These are phyloP conservation scores for Zygosaccharomyces sapae DNA, from an alignment of 1,139 yeast genomes.

Conservation along the genomic window DNA sequence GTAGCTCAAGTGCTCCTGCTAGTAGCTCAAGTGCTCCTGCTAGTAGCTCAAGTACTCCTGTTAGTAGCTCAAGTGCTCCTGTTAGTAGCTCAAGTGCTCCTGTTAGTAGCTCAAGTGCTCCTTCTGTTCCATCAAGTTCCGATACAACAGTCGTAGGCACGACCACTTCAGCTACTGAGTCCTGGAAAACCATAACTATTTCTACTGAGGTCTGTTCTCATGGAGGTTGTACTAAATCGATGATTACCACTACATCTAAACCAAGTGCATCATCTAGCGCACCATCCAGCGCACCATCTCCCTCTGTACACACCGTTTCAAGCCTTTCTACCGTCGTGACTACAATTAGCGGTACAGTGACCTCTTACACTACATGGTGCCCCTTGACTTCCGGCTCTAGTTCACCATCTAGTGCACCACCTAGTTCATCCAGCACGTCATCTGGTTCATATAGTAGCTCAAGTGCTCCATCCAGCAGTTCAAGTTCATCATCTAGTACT, in stretches of 20 bases:
- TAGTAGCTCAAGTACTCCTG: too few species aligned
- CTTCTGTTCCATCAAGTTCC: neutral
- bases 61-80: too few species aligned
- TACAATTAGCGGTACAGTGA: constrained; percentile 14
- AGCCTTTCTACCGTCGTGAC: constrained; percentile 10
- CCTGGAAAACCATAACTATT: constrained; percentile 7
- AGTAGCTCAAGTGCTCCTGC: too few species aligned
- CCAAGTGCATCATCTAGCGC: neutral
- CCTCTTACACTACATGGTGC: constrained; percentile 41
- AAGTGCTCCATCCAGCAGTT: neutral
- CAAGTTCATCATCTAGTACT: neutral
- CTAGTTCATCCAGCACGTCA: neutral
- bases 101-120: neutral
- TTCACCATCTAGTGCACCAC: neutral
- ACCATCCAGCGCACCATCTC: constrained; percentile 6
- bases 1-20: too few species aligned
- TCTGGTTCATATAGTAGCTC: neutral
- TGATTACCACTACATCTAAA: constrained; percentile 3
- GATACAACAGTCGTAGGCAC: neutral
- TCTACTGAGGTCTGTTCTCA: constrained; percentile 11
- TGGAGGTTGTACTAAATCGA: constrained; percentile 5
- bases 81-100: neutral
- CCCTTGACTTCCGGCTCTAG: constrained; percentile 32
- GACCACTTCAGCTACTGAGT: neutral
- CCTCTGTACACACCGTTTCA: neutral